Conservation (phyloP, 768 basidiomycete species). For the Russula virescens region DNA sequence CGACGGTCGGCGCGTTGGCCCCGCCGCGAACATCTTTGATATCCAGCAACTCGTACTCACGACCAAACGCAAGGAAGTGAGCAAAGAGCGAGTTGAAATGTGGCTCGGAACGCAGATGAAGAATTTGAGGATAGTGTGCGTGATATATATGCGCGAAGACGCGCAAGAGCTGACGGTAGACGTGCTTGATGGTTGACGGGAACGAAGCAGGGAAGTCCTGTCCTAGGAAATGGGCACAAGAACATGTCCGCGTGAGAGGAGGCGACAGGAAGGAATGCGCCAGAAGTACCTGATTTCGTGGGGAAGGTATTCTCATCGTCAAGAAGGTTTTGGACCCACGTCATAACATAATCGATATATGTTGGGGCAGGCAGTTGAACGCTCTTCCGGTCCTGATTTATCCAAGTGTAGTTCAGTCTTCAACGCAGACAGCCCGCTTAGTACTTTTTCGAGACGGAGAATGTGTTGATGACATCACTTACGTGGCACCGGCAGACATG, state of each 20-base stretch:
- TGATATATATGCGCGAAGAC: conserved; percentile 98
- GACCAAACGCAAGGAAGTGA: conserved; percentile 94
- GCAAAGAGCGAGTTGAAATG: conserved; percentile 98
- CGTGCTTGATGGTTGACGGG: conserved; percentile 84
- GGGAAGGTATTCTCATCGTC: conserved; percentile 95
- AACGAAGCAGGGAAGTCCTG: conserved; percentile 84
- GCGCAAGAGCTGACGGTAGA: conserved; percentile 94
- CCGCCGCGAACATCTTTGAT: conserved; percentile 81
- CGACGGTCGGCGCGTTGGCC: conserved; percentile 48
- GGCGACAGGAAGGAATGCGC: background rate
- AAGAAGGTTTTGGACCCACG: conserved; percentile 88
- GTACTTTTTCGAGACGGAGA: background rate
- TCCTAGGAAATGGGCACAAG: conserved; percentile 39
- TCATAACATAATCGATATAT: conserved; percentile 98
- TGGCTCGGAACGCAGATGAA: conserved; percentile 89
- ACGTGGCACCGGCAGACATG: conserved; percentile 89
- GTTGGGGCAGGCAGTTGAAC: conserved; percentile 87
- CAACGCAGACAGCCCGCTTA: background rate
- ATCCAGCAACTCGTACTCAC: conserved; percentile 88
- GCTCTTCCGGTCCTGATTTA: conserved; percentile 84
- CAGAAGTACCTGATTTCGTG: conserved; percentile 77
- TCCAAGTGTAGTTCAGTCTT: conserved; percentile 93
- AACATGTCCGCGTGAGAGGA: background rate
- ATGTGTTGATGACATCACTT: conserved; percentile 30
- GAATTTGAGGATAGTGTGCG: conserved; percentile 84